Percentiles rank a stretch among this genome's conserved stretches.
These are phyloP conservation scores for Phytophthora boehmeriae DNA, from an alignment of 352 stramenopile species.

Conservation along the genomic window DNA sequence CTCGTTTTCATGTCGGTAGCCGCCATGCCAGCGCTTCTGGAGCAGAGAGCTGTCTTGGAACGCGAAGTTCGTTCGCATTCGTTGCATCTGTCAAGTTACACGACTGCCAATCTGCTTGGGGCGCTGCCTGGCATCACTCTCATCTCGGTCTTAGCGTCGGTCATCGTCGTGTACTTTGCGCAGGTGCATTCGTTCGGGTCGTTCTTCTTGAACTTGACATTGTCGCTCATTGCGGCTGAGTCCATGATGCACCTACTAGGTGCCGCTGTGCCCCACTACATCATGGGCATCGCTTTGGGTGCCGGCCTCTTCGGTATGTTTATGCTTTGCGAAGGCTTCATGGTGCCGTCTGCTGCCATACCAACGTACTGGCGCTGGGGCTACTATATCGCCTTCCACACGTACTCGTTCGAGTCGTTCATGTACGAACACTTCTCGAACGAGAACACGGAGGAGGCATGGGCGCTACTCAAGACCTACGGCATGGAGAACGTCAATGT, in stretches of 20 bases:
- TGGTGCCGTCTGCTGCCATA: conserved; percentile 60
- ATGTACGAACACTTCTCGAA: conserved; percentile 75
- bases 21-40: conserved; percentile 82
- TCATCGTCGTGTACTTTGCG: conserved; percentile 58
- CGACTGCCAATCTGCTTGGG: conserved; percentile 73
- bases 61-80: conserved; percentile 66
- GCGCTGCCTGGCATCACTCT: conserved; percentile 67
- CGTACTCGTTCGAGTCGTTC: conserved; percentile 79
- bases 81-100: conserved; percentile 78
- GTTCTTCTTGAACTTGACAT: conserved; percentile 68
- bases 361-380: conserved; percentile 70
- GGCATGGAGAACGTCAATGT: conserved; percentile 57
- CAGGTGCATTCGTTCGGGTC: conserved; percentile 59
- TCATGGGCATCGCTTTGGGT: conserved; percentile 78
- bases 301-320: conserved; percentile 82
- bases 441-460: conserved; percentile 18
- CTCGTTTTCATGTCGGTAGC: conserved; percentile 93
- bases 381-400: conserved; percentile 85
- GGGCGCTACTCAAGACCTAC: conserved; percentile 38
- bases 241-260: conserved; percentile 76
- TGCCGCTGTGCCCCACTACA: conserved; percentile 73
- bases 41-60: conserved; percentile 84
- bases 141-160: conserved; percentile 61
- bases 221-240: conserved; percentile 74
- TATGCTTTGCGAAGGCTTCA: conserved; percentile 82